These are phyloP conservation scores for Articulospora tetracladia DNA, from an alignment of 495 filamentous ascomycete genomes.

Conservation along the genomic window DNA sequence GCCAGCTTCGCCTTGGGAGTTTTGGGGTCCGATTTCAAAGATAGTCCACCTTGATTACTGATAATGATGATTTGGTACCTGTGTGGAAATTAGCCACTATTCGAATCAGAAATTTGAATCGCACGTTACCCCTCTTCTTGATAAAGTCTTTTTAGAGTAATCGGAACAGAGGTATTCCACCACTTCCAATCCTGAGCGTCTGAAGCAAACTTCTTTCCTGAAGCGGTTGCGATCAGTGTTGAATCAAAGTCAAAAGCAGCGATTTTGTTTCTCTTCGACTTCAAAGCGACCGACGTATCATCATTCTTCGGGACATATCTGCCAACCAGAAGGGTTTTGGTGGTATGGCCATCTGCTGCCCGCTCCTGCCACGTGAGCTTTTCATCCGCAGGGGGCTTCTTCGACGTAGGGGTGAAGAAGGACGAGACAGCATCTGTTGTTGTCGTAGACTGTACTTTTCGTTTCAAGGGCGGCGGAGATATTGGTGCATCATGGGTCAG, in stretches of 20 bases:
- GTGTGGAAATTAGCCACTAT: conserved; percentile 4
- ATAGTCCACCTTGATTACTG: conserved; percentile 84
- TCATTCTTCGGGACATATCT: conserved; percentile 46
- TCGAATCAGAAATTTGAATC: not conserved
- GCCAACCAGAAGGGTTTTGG: conserved; percentile 67
- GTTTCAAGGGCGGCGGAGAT: conserved; percentile 56
- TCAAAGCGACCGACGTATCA: conserved; percentile 29
- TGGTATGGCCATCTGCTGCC: conserved; percentile 36
- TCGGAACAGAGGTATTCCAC: conserved; percentile 77
- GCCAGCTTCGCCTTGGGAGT: conserved; percentile 59
- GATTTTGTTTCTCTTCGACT: conserved; percentile 48
- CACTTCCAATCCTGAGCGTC: conserved; percentile 86
- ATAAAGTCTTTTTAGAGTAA: conserved; percentile 58
- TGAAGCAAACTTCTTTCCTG: conserved; percentile 73
- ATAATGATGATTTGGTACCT: conserved; percentile 79
- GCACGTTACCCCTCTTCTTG: conserved; percentile 58
- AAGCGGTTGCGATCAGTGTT: conserved; percentile 75
- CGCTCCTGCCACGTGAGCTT: conserved; percentile 70
- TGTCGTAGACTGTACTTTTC: conserved; percentile 66
- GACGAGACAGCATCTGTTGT: conserved; percentile 67
- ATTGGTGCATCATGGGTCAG: conserved; percentile 33
- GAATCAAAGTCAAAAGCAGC: conserved; percentile 94
- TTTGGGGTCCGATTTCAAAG: conserved; percentile 67
- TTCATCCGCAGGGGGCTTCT: conserved; percentile 69
- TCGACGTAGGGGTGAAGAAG: conserved; percentile 86